These are phyloP conservation scores for Lactifluus hygrophoroides DNA, from an alignment of 768 basidiomycete species.

Conservation along the genomic window DNA sequence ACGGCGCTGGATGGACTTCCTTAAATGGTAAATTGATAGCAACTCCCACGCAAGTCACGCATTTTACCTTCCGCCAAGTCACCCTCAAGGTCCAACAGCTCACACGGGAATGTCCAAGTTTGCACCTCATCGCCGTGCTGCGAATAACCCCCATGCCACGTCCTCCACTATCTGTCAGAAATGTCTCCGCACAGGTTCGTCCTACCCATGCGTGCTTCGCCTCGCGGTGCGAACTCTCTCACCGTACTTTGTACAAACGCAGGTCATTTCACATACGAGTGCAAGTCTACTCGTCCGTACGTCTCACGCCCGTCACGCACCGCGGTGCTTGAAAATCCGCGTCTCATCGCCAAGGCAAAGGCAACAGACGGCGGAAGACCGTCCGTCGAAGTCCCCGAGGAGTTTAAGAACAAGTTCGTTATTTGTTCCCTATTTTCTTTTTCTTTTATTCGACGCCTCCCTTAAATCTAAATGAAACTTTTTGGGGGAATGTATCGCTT, in stretches of 20 bases:
- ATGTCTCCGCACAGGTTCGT: constrained; percentile 59
- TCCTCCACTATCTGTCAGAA: constrained; percentile 74
- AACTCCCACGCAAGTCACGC: too few species aligned
- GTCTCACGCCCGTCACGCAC: constrained; percentile 85
- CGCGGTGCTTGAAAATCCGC: constrained; percentile 76
- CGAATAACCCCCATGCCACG: constrained; percentile 54
- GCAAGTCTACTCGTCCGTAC: constrained; percentile 75
- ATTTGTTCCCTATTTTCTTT: not conserved
- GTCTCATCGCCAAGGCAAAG: constrained; percentile 54
- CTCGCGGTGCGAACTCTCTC: not conserved
- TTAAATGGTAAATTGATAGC: too few species aligned
- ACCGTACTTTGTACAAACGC: too few species aligned
- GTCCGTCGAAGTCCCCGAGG: constrained; percentile 79
- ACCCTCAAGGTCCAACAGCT: not conserved
- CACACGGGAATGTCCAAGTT: constrained; percentile 58
- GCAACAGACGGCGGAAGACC: constrained; percentile 66
- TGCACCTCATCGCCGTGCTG: constrained; percentile 60
- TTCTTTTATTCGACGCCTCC: not conserved
- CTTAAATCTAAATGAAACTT: too few species aligned
- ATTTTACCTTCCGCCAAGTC: too few species aligned
- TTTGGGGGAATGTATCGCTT: too few species aligned
- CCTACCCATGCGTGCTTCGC: too few species aligned
- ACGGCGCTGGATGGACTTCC: not conserved
- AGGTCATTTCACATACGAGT: constrained; percentile 92
- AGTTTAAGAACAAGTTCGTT: constrained; percentile 72